phyloP scores from a whole-genome alignment of 2,329 filamentous ascomycete genomes.

The Dactylellina sp. region DNA sequence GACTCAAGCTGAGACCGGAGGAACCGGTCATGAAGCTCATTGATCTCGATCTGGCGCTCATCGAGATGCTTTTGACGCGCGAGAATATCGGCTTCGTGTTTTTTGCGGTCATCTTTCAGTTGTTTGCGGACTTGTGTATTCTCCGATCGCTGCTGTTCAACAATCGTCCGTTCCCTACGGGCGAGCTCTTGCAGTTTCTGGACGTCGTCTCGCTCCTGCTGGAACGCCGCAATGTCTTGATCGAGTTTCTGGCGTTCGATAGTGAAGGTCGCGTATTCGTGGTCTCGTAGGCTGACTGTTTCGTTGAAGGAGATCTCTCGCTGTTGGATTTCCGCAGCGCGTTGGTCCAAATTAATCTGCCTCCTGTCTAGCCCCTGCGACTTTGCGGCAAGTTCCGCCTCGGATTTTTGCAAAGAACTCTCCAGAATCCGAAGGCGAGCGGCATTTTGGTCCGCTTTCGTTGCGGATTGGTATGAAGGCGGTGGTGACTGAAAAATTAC shows the following conservation, averaged over 20 bases:
- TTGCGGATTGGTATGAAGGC: slow-evolving; percentile 45
- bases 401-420: slow-evolving; percentile 33
- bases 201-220: slow-evolving; percentile 34
- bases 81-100: slow-evolving; percentile 2
- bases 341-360: slow-evolving; percentile 11
- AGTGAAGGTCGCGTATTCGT: slow-evolving; percentile 17
- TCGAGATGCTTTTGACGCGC: slow-evolving; percentile 23
- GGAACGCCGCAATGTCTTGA: slow-evolving; percentile 26
- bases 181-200: slow-evolving; percentile 25
- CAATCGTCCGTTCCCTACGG: slow-evolving; percentile 18
- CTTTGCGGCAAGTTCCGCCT: slow-evolving; percentile 31
- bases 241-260: slow-evolving; percentile 14
- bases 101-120: slow-evolving; percentile 31
- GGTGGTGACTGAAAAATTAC: slow-evolving; percentile 40
- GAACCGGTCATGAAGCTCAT: slow-evolving; percentile 40
- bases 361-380: slow-evolving; percentile 14
- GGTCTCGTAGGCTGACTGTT: not conserved
- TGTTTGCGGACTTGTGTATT: slow-evolving; percentile 20
- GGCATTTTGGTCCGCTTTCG: slow-evolving; percentile 32
- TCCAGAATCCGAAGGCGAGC: slow-evolving; percentile 40
- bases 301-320: slow-evolving; percentile 22
- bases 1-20: slow-evolving; percentile 48
- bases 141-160: slow-evolving; percentile 45
- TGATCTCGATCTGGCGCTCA: slow-evolving; percentile 45
- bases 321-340: slow-evolving; percentile 14